Base-by-base conservation (phyloP, 2,329 filamentous ascomycete genomes). In the Trichoderma guizhouense region DNA sequence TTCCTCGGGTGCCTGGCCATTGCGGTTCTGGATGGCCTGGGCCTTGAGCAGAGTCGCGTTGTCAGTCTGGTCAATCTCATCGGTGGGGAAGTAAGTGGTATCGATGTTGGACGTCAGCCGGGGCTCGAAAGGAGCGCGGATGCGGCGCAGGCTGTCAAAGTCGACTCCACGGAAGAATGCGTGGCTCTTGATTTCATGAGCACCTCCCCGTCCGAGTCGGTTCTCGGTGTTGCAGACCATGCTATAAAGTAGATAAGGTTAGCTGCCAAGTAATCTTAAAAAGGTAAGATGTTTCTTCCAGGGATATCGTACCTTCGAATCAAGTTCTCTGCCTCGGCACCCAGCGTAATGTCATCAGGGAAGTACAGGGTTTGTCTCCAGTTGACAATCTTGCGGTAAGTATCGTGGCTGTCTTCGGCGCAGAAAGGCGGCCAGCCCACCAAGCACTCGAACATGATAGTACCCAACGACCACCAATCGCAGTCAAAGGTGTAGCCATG, bases 351-450 rank as follows among this genome's bases (percentile, higher is more conserved):
- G 81, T 99, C 96, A 73, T 97, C 95, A 0, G 96, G 96, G 86
- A 99, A 98, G 83, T 97, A 97, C 62, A 99, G 85, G 72, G 95
- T 94, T 79, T 97, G 92, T 71, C 93, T 91, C 96, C 96, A 99
- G 84, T 98, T 97, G 78, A 99, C 94, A 81, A 99, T 99, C 88
- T 99, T 99, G 76, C 95, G 92, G 84, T 99, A 99, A 1, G 96
- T 98, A 82, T 98, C 96, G 79, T 97, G 95, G 73, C 94, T 93
- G 80, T 98, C 95, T 81, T 99, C 96, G 24, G 96, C 95, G 81
- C 96, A 99, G 88, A 99, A 99, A 34, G 96, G 96, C 70, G 96
- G 96, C 96, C 96, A 99, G 78, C 96, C 96, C 73, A 99, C 94
- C 76, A 99, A 87, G 82, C 96, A 99, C 83, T 99, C 96, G 78